These are phyloP conservation scores for Meyerozyma athensensis DNA, from an alignment of 1,139 yeast species.

Conservation along the genomic window DNA sequence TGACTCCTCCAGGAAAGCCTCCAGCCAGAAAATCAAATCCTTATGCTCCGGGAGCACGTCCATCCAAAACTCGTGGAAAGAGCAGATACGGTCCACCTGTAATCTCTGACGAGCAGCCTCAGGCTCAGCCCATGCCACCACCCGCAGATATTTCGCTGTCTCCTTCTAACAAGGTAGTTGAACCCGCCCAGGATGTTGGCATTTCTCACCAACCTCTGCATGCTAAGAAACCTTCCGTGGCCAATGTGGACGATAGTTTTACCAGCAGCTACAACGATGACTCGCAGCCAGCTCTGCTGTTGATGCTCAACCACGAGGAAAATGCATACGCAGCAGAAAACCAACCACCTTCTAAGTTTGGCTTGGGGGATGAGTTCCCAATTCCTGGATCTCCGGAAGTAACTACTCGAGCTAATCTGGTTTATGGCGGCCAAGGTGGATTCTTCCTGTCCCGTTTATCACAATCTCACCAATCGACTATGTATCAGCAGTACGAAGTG, in stretches of 20 bases:
- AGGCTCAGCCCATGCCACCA: conserved; percentile 4
- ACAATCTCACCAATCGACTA: conserved; percentile 43
- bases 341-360: conserved; percentile 17
- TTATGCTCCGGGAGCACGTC: conserved; percentile 32
- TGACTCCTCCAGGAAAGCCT: conserved; percentile 9
- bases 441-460: conserved; percentile 37
- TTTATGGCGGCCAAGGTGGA: conserved; percentile 32
- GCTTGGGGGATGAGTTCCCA: conserved; percentile 36
- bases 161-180: no score
- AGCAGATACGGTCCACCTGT: conserved; percentile 28
- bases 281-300: conserved; percentile 2
- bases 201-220: conserved; percentile 7
- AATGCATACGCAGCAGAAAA: conserved; percentile 23
- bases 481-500: conserved; percentile 46
- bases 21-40: conserved; percentile 26
- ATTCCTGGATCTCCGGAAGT: conserved; percentile 46
- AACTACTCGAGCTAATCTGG: conserved; percentile 45
- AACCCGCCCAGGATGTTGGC: conserved; percentile 11
- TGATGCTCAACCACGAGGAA: conserved; percentile 9
- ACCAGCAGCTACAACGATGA: conserved; percentile 9
- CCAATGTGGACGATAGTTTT: conserved; percentile 17
- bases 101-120: conserved; percentile 7
- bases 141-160: conserved; percentile 15
- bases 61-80: conserved; percentile 13
- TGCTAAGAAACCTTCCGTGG: conserved; percentile 8